Conservation (phyloP, 805 yeast genomes). For the Teunomyces cretensis region DNA sequence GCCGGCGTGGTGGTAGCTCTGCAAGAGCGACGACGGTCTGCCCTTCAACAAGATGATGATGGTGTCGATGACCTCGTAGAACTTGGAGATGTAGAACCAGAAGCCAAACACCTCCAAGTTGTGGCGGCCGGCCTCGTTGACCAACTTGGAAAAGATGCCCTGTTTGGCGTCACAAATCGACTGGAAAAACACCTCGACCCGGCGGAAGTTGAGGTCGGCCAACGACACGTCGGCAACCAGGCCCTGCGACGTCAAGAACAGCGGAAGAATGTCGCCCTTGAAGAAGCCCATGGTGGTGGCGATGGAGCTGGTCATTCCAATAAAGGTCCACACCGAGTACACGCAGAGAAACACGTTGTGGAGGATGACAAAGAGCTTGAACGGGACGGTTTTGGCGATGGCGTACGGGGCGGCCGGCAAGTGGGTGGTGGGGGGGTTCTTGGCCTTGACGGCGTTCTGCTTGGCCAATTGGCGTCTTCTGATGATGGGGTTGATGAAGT, state of each 20-base stretch:
- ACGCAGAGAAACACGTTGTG: constrained; percentile 63
- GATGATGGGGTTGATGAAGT: constrained; percentile 48
- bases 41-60: constrained; percentile 67
- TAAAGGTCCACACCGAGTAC: constrained; percentile 70
- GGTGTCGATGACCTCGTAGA: constrained; percentile 71
- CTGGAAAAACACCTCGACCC: constrained; percentile 53
- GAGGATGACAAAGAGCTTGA: constrained; percentile 55
- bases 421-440: constrained; percentile 22
- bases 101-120: constrained; percentile 59
- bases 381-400: constrained; percentile 44
- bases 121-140: constrained; percentile 17
- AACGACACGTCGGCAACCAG: background rate
- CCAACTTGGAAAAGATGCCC: constrained; percentile 51
- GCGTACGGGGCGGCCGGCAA: constrained; percentile 55
- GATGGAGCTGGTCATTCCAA: constrained; percentile 61
- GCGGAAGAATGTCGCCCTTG: constrained; percentile 14
- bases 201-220: background rate
- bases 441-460: constrained; percentile 12
- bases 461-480: constrained; percentile 45
- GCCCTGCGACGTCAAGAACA: constrained; percentile 5
- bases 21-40: constrained; percentile 61
- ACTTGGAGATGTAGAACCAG: constrained; percentile 68
- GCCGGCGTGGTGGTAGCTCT: constrained; percentile 76
- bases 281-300: constrained; percentile 33
- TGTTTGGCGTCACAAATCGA: constrained; percentile 58